Evolutionary conservation across 192 early-diverging fungal genomes (phyloP), one percentile per base, ranked within the genome.

Genomic region (Linnemannia schmuckeri): DNA sequence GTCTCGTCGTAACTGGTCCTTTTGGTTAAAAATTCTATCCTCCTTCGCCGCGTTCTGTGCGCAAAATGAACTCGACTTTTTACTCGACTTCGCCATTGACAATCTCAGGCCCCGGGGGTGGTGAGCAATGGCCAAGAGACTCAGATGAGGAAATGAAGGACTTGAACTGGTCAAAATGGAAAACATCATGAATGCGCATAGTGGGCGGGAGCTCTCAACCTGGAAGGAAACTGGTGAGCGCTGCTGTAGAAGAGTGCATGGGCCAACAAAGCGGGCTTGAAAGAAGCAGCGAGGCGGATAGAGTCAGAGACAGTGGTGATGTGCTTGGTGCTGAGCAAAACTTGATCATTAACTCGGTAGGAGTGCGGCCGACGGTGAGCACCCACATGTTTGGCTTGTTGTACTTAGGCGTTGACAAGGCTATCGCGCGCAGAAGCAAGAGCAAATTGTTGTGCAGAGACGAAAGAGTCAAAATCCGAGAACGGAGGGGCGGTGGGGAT

Each of bases 251-350:
- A n/a, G n/a, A n/a, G n/a, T 52, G 75, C 8, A 76, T 76, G 75
- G 75, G 5, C 75, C 55, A 76, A 76, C 5, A 27, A 63, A 74
- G 30, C 57, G 52, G 3, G 75, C 55, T 42, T 76, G 75, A 38
- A 76, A 54, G 15, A 15, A 47, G 13, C 24, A 30, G 75, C 35
- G 17, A 35, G 55, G 6, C 55, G 52, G 35, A 10, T 76, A 6
- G 33, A 63, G 75, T 63, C 75, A 40, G 2, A 57, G 24, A 7
- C 75, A 0, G 57, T 76, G 57, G 75, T 76, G 7, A 77, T 69
- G 38, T 77, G n/a, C 76, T 77, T 63, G 24, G 76, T 70, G 66
- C 49, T 77, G 49, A 77, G 61, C 1, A 77, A 30, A 22, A 77
- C 76, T 30, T 47, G 41, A 41, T 41, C 41, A 6, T 6, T 6